Conservation (phyloP, 177 flowering plant species). For the Vitis hybrid region DNA sequence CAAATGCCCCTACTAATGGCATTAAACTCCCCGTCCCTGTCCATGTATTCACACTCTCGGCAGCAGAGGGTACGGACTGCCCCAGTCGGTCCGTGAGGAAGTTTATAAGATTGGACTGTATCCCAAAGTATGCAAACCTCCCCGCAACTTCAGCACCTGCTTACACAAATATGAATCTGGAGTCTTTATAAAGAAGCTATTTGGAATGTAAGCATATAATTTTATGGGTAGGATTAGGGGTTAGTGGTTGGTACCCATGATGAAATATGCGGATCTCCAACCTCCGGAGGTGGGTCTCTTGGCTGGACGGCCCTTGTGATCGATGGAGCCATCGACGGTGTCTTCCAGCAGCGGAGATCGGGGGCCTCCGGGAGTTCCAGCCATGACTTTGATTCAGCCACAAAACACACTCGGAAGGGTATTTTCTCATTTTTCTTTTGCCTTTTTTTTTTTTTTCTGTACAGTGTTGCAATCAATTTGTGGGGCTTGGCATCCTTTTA, state of each 20-base stretch:
- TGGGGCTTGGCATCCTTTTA: too few relatives aligned
- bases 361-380: not conserved
- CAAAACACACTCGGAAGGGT: not conserved
- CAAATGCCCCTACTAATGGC: constrained; percentile 43
- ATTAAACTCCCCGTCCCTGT: constrained; percentile 33
- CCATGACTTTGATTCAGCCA: not conserved
- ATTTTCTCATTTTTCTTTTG: not conserved
- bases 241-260: constrained; percentile 25
- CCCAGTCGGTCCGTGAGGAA: constrained; percentile 44
- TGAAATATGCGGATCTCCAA: constrained; percentile 45
- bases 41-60: constrained; percentile 43
- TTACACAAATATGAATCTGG: constrained; percentile 4
- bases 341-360: constrained; percentile 13
- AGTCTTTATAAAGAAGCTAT: not conserved
- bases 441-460: too few relatives aligned
- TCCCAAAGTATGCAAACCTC: constrained; percentile 47
- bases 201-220: not conserved
- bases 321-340: constrained; percentile 28
- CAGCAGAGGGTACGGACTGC: constrained; percentile 41
- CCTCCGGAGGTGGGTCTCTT: constrained; percentile 32
- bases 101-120: constrained; percentile 34
- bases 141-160: constrained; percentile 46
- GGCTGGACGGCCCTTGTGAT: constrained; percentile 28
- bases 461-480: too few relatives aligned
- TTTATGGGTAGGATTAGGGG: not conserved